Evolutionary conservation across 225 moss, liverwort and hornwort species (phyloP).

Genomic region (Thuidium tamariscinum): DNA sequence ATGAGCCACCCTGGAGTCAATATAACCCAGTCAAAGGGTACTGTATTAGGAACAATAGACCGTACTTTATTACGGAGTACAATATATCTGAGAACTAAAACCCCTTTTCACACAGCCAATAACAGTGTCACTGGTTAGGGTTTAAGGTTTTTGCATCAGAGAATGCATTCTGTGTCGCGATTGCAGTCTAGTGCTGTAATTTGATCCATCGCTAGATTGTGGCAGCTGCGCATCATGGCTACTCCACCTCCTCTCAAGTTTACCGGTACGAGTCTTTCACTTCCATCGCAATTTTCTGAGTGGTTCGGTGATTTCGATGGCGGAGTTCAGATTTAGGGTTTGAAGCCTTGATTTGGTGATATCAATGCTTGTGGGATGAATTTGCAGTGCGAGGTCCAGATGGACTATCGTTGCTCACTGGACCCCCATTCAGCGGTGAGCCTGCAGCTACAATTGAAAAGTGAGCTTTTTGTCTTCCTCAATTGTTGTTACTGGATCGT

Average conservation of each 20-base stretch:
- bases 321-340: background rate
- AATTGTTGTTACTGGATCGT: background rate
- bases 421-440: slow-evolving; percentile 59
- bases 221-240: slow-evolving; percentile 8
- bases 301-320: background rate
- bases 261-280: background rate
- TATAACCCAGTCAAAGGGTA: background rate
- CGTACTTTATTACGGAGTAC: background rate
- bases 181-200: background rate
- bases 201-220: background rate
- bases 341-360: background rate
- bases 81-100: background rate
- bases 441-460: slow-evolving; percentile 43
- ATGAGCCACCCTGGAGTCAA: background rate
- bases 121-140: background rate
- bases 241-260: slow-evolving; percentile 38
- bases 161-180: background rate
- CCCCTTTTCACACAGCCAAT: background rate
- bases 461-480: slow-evolving; percentile 32
- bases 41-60: background rate
- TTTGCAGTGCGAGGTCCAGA: slow-evolving; percentile 67
- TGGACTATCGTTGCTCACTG: slow-evolving; percentile 64
- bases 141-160: background rate
- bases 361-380: background rate
- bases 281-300: background rate